Evolutionary conservation across 2,329 filamentous ascomycete genomes (phyloP).

Genomic region (Lecanicillium sp.): DNA sequence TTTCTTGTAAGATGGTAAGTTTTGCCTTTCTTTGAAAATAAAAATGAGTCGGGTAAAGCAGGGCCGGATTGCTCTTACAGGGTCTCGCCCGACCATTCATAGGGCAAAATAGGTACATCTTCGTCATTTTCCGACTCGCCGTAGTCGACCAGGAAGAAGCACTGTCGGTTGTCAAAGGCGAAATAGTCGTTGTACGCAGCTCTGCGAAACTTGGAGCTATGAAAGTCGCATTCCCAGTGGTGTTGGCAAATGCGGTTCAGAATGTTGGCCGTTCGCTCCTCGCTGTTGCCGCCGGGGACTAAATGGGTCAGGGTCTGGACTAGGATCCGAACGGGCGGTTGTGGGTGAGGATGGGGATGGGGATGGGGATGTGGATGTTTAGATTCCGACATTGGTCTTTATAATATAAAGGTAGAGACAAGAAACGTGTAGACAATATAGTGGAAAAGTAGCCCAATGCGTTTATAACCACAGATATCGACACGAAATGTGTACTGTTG

Average conservation of each 20-base stretch:
- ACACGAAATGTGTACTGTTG: no score
- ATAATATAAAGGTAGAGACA: no score
- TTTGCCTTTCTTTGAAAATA: no score
- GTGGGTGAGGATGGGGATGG: no score
- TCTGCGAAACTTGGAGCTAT: slow-evolving; percentile 1
- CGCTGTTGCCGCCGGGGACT: background rate
- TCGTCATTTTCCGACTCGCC: slow-evolving; percentile 1
- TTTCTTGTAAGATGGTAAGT: no score
- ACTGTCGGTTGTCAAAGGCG: background rate
- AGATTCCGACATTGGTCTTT: no score
- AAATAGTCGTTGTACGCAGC: background rate
- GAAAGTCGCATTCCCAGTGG: slow-evolving; percentile 2
- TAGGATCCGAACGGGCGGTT: slow-evolving; percentile 1
- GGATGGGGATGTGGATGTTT: no score
- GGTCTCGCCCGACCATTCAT: slow-evolving; percentile 1
- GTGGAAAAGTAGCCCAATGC: no score
- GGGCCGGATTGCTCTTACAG: background rate
- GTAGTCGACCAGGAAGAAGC: slow-evolving; percentile 5
- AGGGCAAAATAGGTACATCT: background rate
- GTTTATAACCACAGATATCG: no score
- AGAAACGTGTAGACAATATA: no score
- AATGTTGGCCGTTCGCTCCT: no score
- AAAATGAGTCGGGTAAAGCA: background rate
- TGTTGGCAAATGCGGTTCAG: slow-evolving; percentile 3
- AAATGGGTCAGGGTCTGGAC: slow-evolving; percentile 2